A percentile compares a stretch with the other conserved stretches of the same genome.
Evolutionary conservation across 148 eudicot species (phyloP).

Genomic region (Rhododendron griersonianum): DNA sequence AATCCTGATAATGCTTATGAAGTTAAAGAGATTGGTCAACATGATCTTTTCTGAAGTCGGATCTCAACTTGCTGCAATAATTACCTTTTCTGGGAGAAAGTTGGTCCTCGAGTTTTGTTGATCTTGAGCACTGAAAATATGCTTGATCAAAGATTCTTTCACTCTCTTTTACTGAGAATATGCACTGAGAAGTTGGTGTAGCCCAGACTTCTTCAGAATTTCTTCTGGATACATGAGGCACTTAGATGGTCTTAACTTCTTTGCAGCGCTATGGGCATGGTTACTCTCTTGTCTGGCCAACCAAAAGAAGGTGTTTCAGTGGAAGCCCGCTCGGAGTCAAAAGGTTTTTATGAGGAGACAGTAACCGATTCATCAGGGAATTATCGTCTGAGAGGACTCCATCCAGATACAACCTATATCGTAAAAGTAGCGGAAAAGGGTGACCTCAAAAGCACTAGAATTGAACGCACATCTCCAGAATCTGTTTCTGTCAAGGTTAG

Average conservation of each 20-base stretch:
- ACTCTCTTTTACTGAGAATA: not conserved
- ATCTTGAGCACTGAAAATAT: not conserved
- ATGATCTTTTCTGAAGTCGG: not conserved
- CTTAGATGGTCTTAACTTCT: constrained; percentile 9
- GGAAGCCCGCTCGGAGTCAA: constrained; percentile 83
- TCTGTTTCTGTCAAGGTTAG: constrained; percentile 58
- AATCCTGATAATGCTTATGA: not conserved
- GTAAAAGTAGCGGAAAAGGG: constrained; percentile 66
- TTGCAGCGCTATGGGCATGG: constrained; percentile 79
- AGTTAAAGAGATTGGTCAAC: not conserved
- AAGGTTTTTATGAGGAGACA: constrained; percentile 95
- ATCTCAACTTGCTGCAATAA: not conserved
- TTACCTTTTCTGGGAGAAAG: not conserved
- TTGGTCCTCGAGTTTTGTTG: not conserved
- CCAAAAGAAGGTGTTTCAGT: constrained; percentile 79
- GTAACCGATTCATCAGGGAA: constrained; percentile 79
- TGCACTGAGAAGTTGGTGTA: not conserved
- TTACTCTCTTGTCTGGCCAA: constrained; percentile 86
- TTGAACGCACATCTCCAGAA: constrained; percentile 94
- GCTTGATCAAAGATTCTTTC: not conserved
- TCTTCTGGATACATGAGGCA: not conserved
- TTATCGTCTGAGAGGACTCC: constrained; percentile 88
- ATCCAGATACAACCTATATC: constrained; percentile 69
- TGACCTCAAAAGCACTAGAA: constrained; percentile 39
- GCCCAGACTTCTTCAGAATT: not conserved